A percentile compares a stretch with the other conserved stretches of the same genome.
Evolutionary conservation across 2,329 filamentous ascomycete genomes (phyloP).

Genomic region (Byssothecium circinans): DNA sequence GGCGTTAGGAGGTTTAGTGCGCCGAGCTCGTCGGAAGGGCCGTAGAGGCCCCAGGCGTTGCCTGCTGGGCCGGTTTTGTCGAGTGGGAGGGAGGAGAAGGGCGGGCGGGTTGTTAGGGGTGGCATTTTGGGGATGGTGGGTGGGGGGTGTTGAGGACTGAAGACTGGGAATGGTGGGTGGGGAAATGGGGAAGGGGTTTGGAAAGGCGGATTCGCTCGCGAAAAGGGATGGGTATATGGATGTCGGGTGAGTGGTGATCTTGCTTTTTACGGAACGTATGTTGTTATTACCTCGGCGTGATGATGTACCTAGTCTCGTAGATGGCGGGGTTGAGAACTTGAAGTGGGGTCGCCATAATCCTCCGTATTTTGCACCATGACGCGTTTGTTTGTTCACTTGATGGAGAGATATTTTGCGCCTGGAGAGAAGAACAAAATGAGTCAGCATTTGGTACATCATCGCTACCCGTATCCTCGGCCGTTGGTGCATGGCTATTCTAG

Average conservation of each 20-base stretch:
- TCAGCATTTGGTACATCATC: too few species aligned
- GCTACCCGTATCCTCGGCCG: too few species aligned
- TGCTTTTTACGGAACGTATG: too few species aligned
- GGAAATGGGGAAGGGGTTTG: too few species aligned
- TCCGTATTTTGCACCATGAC: background rate
- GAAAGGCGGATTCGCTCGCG: too few species aligned
- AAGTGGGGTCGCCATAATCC: slow-evolving; percentile 22
- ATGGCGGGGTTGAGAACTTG: slow-evolving; percentile 5
- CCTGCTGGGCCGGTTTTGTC: slow-evolving; percentile 53
- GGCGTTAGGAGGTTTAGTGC: slow-evolving; percentile 59
- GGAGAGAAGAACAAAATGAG: too few species aligned
- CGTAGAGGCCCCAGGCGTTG: slow-evolving; percentile 62
- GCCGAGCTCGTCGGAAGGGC: slow-evolving; percentile 54
- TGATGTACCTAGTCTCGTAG: slow-evolving; percentile 6
- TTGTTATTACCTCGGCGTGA: slow-evolving; percentile 7
- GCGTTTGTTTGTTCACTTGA: background rate
- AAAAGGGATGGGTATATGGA: too few species aligned
- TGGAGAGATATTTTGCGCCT: too few species aligned
- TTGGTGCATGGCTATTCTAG: too few species aligned
- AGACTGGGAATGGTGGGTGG: background rate
- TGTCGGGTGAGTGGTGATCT: too few species aligned
- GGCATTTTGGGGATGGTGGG: slow-evolving; percentile 2
- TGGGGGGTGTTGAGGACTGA: background rate
- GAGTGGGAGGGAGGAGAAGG: slow-evolving; percentile 54
- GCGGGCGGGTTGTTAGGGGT: slow-evolving; percentile 20